Base-by-base conservation (phyloP, 441 rosid species). In the Pelargonium fulgidum region DNA sequence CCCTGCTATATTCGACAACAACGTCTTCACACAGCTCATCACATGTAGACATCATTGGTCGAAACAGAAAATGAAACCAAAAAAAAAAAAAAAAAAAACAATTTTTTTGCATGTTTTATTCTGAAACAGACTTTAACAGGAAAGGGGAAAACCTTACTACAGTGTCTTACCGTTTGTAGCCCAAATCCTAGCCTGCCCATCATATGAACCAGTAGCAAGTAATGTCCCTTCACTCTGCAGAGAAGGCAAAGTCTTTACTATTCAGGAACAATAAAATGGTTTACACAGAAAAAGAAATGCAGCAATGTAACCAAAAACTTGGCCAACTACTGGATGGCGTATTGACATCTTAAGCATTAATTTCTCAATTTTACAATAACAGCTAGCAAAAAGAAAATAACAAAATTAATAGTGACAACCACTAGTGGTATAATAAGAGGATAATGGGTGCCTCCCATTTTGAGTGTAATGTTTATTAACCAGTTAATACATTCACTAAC, bases 171-270 rank as follows among this genome's bases (percentile, higher is more conserved):
- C 99, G 76, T 79, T 84, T 70, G 88, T 79, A 70, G 74, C 82
- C 99, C 99, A 94, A 70, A 94, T 89, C 82, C 99, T 90, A 42
- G 98, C 98, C 80, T 92, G 99, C 68, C 99, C 97, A 77, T 94
- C 99, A 80, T 88, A 94, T 48, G 99, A 94, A 74, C 99, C 99
- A 4, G 98, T 94, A 42, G 99, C 99, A 76, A 92, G 98, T 69
- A 89, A 81, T 67, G 96, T 90, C 50, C 99, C 99, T 45, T 92
- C 99, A 61, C 92, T 90, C 99, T 92, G 83, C 72, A 81, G 29
- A 67, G 6, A 33, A 74, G 66, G 44, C 63, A n/a, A 58, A 19
- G 33, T 9, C 11, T 58, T 22, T 5, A 58, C 11, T 58, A 33
- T 8, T 58, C 63, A 20, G 29, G 63, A 58, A 20, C 13, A 58